phyloP scores from a whole-genome alignment of 2,329 filamentous ascomycete species.

The Aspergillus sp. region DNA sequence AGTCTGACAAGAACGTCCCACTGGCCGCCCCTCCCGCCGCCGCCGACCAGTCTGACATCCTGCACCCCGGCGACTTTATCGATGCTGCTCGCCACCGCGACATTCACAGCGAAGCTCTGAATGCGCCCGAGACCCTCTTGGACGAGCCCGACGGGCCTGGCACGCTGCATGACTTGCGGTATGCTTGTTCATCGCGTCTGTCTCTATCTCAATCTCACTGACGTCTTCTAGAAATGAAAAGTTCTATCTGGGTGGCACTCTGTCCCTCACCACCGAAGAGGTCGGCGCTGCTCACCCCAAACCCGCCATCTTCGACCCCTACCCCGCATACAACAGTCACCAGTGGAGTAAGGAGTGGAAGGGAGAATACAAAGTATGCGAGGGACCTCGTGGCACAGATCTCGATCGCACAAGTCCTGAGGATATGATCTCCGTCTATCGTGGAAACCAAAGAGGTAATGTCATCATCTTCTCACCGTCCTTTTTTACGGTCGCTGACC shows the following conservation, averaged over 20 bases:
- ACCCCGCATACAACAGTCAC: conserved; percentile 63
- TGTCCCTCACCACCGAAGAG: not conserved
- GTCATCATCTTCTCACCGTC: conserved; percentile 18
- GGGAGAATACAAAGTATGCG: conserved; percentile 13
- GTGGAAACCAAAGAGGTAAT: conserved; percentile 12
- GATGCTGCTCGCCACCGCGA: not conserved
- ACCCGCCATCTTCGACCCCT: conserved; percentile 59
- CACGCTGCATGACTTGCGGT: not conserved
- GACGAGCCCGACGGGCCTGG: not conserved
- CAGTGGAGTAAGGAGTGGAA: conserved; percentile 47
- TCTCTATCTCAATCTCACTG: not conserved
- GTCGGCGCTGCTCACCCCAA: not conserved
- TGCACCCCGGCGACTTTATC: not conserved
- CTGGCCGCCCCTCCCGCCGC: too few species aligned
- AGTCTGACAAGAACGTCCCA: too few species aligned
- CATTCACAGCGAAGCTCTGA: not conserved
- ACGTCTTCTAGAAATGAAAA: not conserved
- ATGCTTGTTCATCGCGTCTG: not conserved
- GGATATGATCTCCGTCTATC: conserved; percentile 20
- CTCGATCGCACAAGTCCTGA: conserved; percentile 14
- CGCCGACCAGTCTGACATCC: not conserved
- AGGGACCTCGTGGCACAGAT: conserved; percentile 16
- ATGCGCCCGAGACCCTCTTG: not conserved
- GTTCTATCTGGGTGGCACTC: not conserved
- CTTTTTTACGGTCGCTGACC: conserved; percentile 36